These are phyloP conservation scores for Meredithiella fracta DNA, from an alignment of 2,329 filamentous ascomycete species.

Conservation along the genomic window DNA sequence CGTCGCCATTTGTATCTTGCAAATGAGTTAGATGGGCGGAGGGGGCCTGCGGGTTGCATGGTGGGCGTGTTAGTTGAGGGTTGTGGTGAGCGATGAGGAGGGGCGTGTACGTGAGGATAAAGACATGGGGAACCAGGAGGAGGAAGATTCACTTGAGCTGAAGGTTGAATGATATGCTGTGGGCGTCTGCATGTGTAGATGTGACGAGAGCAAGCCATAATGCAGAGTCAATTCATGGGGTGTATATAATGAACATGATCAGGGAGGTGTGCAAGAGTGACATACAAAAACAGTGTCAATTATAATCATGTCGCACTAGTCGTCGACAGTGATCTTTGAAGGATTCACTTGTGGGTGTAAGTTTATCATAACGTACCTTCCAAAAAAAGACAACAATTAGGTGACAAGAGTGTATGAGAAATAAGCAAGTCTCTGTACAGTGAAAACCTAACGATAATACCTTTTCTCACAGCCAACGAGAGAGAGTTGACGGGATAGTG, in stretches of 20 bases:
- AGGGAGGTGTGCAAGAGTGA: not conserved
- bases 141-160: not conserved
- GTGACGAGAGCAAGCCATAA: not conserved
- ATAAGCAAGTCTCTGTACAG: not conserved
- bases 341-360: not conserved
- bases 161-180: not conserved
- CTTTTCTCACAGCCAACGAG: not conserved
- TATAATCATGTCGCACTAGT: not conserved
- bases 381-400: not conserved
- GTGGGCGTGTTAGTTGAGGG: slow-evolving; percentile 1
- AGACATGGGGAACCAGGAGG: not conserved
- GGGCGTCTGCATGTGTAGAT: not conserved
- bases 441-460: not conserved
- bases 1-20: slow-evolving; percentile 46
- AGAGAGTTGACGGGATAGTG: not conserved
- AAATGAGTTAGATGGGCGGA: not conserved
- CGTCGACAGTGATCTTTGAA: not conserved
- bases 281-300: not conserved
- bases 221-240: not conserved
- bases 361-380: not conserved
- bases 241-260: not conserved
- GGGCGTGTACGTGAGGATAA: not conserved
- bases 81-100: not conserved
- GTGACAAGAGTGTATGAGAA: not conserved
- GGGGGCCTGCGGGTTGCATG: not conserved